Evolutionary conservation across 306 rosid genomes (phyloP).

Genomic region (Prosopis cineraria): DNA sequence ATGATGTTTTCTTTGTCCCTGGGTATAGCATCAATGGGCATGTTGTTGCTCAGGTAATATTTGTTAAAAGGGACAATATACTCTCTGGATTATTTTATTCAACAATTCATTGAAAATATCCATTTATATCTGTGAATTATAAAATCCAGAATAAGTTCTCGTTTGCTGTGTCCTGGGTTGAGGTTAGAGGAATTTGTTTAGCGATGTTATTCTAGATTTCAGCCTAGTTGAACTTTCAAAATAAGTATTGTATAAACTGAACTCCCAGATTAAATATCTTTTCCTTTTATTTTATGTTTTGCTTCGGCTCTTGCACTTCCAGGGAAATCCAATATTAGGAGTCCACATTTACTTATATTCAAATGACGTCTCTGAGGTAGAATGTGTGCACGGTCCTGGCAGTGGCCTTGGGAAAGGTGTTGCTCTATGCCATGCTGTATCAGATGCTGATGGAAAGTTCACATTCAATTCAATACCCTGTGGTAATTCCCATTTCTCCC

Average conservation of each 20-base stretch:
- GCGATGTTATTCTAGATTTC: constrained; percentile 28
- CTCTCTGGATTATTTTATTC: neutral
- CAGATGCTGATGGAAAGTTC: constrained; percentile 89
- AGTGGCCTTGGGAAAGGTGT: constrained; percentile 57
- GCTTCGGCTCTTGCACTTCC: constrained; percentile 32
- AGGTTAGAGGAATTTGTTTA: constrained; percentile 7
- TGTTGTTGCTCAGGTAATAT: constrained; percentile 95
- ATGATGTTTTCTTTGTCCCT: constrained; percentile 76
- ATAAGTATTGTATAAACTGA: constrained; percentile 13
- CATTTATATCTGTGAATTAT: neutral
- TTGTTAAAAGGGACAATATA: constrained; percentile 24
- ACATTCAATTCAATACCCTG: constrained; percentile 82
- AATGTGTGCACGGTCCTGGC: constrained; percentile 88
- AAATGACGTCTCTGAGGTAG: constrained; percentile 79
- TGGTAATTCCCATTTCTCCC: constrained; percentile 55
- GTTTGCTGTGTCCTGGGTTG: constrained; percentile 33
- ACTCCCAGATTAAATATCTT: neutral
- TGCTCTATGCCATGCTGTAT: constrained; percentile 84
- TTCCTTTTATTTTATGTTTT: constrained; percentile 14
- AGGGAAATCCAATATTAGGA: constrained; percentile 98
- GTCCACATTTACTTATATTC: constrained; percentile 86
- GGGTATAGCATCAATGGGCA: constrained; percentile 81
- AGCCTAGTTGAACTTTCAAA: constrained; percentile 22
- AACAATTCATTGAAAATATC: constrained; percentile 20
- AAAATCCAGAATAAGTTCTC: constrained; percentile 30